Base-by-base conservation (phyloP, 352 stramenopile genomes). In the Globisporangium mamillatum region DNA sequence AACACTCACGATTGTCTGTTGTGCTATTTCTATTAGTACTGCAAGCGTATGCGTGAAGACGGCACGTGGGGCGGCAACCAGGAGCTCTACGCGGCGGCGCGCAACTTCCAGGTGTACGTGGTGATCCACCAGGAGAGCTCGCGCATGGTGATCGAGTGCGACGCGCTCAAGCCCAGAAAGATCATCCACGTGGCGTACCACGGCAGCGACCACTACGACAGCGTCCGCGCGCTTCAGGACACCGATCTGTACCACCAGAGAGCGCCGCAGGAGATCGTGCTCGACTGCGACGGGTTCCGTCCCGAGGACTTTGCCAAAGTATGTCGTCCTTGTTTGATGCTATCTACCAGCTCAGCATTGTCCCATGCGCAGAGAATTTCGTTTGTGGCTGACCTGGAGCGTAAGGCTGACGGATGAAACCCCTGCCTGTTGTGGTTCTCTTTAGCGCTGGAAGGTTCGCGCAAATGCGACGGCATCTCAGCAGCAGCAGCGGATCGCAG, bases 171-270 rank as follows among this genome's bases (percentile, higher is more conserved):
- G 25, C 82, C 86, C 18, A 79, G 60, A 44, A 69, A 71, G 16
- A 66, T 93, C 24, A 63, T 89, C 32, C 80, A 92, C 69, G 73
- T 89, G 34, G 80, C 81, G 16, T 92, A 91, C 60, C 84, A 91
- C 48, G 84, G 81, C 29, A 88, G 79, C 59, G 86, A 95, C 63
- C 88, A 95, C 74, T 94, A 93, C 67, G 88, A 95, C 72, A 95
- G 88, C 59, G 77, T 95, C 24, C 84, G 82, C 14, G 67, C 76
- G 22, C 62, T 90, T 7, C 74, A 71, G 16, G 82, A 92, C 36
- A 50, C 58, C 14, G 70, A 78, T 32, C 38, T 78, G 24, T 73
- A 77, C 32, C 74, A 76, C 6, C 54, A 41, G 4, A 41, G 81
- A 52, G 44, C 44, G 29, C 87, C 87, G 5, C 32, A 74, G 52